Evolutionary conservation across 805 yeast species (phyloP).

Genomic region (Cyberlindnera euphorbiiphila): DNA sequence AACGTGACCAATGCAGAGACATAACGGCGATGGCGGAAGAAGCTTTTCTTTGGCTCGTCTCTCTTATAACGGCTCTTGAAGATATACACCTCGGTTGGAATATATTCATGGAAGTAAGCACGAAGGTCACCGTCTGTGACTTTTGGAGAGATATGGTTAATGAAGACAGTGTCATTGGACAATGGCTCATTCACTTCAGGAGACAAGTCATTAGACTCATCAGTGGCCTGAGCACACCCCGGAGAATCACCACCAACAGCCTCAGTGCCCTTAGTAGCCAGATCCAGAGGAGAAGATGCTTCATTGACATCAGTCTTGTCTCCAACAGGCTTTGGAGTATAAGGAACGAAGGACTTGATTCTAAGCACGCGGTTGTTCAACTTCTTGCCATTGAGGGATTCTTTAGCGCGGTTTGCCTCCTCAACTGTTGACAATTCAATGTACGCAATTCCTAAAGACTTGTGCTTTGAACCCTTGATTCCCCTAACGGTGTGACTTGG

Average conservation of each 20-base stretch:
- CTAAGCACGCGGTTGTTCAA: slow-evolving; percentile 41
- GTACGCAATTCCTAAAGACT: slow-evolving; percentile 70
- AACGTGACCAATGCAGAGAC: slow-evolving; percentile 52
- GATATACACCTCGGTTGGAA: slow-evolving; percentile 45
- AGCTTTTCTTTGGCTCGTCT: slow-evolving; percentile 22
- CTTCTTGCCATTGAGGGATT: slow-evolving; percentile 57
- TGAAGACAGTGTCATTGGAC: slow-evolving; percentile 45
- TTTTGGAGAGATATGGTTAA: slow-evolving; percentile 37
- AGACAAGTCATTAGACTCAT: background rate
- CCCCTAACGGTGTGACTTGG: slow-evolving; percentile 53
- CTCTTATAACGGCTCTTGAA: slow-evolving; percentile 35
- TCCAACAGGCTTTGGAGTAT: slow-evolving; percentile 27
- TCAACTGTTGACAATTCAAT: slow-evolving; percentile 70
- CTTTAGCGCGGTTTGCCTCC: slow-evolving; percentile 61
- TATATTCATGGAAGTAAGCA: slow-evolving; percentile 40
- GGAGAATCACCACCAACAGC: slow-evolving; percentile 42
- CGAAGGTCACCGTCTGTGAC: slow-evolving; percentile 43
- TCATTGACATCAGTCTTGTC: background rate
- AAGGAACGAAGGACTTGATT: slow-evolving; percentile 42
- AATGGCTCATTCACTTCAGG: slow-evolving; percentile 7
- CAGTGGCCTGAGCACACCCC: slow-evolving; percentile 5
- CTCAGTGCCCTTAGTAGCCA: too few species aligned
- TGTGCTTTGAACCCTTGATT: slow-evolving; percentile 36
- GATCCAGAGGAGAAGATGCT: too few species aligned
- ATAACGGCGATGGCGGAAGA: slow-evolving; percentile 32